Base-by-base conservation (phyloP, 2,329 filamentous ascomycete species). In the Fusarium odoratissimum region DNA sequence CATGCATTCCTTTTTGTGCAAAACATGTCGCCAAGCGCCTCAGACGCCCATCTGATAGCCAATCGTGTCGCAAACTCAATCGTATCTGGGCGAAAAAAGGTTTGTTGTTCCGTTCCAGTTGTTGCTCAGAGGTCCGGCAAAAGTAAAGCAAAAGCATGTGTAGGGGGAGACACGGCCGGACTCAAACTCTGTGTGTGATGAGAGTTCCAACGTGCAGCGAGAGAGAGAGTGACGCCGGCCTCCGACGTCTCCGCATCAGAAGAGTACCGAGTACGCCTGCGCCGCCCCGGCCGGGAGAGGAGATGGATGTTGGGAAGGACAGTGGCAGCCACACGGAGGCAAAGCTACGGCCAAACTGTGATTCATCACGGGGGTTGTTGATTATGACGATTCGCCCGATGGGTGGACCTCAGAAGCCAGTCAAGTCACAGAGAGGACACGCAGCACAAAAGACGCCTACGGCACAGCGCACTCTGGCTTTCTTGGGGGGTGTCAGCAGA, bases 1-100 rank as follows among this genome's bases (percentile, higher is more conserved):
- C 71, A 80, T 82, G 78, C 80, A 81, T 80, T 80, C 77, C 77
- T 72, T 67, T 73, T 72, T 74, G 72, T 73, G 67, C 67, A 76
- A 76, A 78, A 78, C 73, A 77, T 64, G 71, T 76, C 69, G 75
- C 65, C 63, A 71, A 76, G 75, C 76, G 72, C 75, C 66, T 73
- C 72, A 67, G 56, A 70, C 60, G 44, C 52, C 57, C 60, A 63
- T 64, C 51, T 60, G 48, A 70, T 46, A 75, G 64, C 74, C 72
- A 76, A 77, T 77, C 68, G 64, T 49, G 52, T 56, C 52, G 35
- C 59, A 51, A 56, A 69, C 46, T 70, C 69, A 61, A 57, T 64
- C 51, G 59, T 72, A 57, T 57, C 60, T 44, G 58, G 74, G 52
- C 23, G 17, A 55, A 67, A 59, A 62, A 75, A 76, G 72, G 70